These are phyloP conservation scores for Prunus davidiana DNA, from an alignment of 306 rosid genomes.

Conservation along the genomic window DNA sequence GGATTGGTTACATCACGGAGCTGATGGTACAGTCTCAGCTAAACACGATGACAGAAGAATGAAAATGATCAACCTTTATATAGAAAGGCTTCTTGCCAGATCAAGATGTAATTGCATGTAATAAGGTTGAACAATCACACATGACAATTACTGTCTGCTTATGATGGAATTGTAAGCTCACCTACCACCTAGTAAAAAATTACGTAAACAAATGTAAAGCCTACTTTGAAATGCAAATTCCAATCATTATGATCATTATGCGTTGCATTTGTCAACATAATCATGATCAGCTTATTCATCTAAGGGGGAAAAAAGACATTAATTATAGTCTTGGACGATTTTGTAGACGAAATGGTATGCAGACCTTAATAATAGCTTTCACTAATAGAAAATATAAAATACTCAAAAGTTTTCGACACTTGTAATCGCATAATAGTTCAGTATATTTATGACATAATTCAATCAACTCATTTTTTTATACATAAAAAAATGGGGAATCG, in stretches of 20 bases:
- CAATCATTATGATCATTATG: not conserved
- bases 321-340: not conserved
- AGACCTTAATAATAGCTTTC: not conserved
- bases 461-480: too few relatives aligned
- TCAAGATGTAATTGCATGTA: not conserved
- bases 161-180: not conserved
- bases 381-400: not conserved
- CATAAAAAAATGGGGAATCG: too few relatives aligned
- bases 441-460: not conserved
- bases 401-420: not conserved
- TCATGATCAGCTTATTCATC: not conserved
- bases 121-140: conserved; percentile 5
- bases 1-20: too few relatives aligned
- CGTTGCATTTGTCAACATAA: not conserved
- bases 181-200: not conserved
- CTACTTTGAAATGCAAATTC: not conserved
- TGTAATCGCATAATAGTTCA: not conserved
- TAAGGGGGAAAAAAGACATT: not conserved
- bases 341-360: not conserved
- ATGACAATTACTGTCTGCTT: conserved; percentile 2
- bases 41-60: not conserved
- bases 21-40: too few relatives aligned
- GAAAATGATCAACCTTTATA: not conserved
- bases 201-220: not conserved
- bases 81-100: not conserved